phyloP scores from a whole-genome alignment of 2,329 filamentous ascomycete species.

The Sporothrix inflata region DNA sequence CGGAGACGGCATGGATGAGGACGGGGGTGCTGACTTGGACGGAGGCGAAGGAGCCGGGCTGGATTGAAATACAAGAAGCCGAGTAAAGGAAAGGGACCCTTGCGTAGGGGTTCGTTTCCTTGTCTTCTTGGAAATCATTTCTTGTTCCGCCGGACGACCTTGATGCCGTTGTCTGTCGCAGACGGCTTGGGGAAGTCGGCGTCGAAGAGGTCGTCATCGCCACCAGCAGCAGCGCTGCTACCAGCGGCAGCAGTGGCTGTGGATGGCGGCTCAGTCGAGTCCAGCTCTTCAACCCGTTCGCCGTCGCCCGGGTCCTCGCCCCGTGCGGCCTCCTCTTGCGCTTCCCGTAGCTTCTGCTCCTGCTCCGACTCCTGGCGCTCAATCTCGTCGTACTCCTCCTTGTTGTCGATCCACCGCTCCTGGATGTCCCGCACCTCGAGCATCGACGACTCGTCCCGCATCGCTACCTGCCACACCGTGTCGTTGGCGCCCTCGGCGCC shows the following conservation, averaged over 20 bases:
- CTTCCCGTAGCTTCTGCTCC: slow-evolving; percentile 63
- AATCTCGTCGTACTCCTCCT: slow-evolving; percentile 81
- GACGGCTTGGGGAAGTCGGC: slow-evolving; percentile 30
- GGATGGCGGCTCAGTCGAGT: background rate
- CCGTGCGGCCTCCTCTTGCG: slow-evolving; percentile 37
- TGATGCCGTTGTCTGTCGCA: slow-evolving; percentile 61
- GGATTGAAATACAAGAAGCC: background rate
- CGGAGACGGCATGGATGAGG: slow-evolving; percentile 36
- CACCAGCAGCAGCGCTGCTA: background rate
- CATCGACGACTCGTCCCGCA: slow-evolving; percentile 73
- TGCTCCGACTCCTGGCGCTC: slow-evolving; percentile 77
- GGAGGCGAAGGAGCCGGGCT: background rate
- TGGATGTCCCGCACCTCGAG: slow-evolving; percentile 90
- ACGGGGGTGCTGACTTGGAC: slow-evolving; percentile 14
- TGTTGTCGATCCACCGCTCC: slow-evolving; percentile 91
- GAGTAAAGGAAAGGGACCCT: background rate
- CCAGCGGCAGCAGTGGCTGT: slow-evolving; percentile 42
- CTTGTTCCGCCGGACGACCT: slow-evolving; percentile 67
- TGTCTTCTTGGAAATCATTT: slow-evolving; percentile 36
- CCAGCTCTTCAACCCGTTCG: slow-evolving; percentile 50
- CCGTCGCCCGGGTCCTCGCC: slow-evolving; percentile 43
- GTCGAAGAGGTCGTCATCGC: slow-evolving; percentile 48
- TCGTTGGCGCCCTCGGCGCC: slow-evolving; percentile 90
- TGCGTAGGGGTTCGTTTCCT: background rate
- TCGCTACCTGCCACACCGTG: slow-evolving; percentile 94